These are phyloP conservation scores for Metarhizium rileyi DNA, from an alignment of 2,329 filamentous ascomycete species.

Conservation along the genomic window DNA sequence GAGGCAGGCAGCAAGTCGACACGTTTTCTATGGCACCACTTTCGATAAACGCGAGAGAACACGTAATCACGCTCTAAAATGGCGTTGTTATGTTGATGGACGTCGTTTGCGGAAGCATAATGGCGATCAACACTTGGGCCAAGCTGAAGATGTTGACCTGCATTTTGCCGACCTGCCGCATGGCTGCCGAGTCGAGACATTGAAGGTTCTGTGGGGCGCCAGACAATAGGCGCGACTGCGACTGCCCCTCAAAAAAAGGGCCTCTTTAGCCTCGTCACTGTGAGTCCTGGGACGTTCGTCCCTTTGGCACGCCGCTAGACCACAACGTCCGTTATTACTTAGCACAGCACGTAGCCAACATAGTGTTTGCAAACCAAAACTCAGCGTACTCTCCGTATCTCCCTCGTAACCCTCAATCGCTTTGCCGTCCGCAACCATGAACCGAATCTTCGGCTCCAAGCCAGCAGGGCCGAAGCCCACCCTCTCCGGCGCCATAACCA, in stretches of 20 bases:
- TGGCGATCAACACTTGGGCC: too few relatives aligned
- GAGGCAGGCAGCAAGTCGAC: not conserved
- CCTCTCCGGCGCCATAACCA: slow-evolving; percentile 71
- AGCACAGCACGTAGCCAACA: not conserved
- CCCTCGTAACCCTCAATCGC: not conserved
- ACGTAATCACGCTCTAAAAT: not conserved
- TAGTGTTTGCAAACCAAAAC: not conserved
- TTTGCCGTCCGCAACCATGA: slow-evolving; percentile 52
- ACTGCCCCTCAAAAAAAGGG: not conserved
- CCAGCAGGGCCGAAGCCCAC: slow-evolving; percentile 82
- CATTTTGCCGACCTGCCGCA: not conserved
- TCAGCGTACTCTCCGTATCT: not conserved
- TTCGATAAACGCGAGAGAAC: too few relatives aligned
- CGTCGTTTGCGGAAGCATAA: not conserved
- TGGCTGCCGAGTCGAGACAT: not conserved
- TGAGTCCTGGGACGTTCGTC: slow-evolving; percentile 7
- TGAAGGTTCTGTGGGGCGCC: not conserved
- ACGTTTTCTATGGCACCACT: too few relatives aligned
- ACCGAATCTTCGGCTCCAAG: slow-evolving; percentile 88
- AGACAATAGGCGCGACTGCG: too few relatives aligned
- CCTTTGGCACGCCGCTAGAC: not conserved
- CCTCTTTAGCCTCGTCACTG: slow-evolving; percentile 8
- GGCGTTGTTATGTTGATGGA: not conserved
- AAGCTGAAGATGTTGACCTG: too few relatives aligned
- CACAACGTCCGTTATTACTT: not conserved